A percentile compares a stretch with the other conserved stretches of the same genome.
phyloP scores from a whole-genome alignment of 441 rosid species.

The Metrosideros polymorpha region DNA sequence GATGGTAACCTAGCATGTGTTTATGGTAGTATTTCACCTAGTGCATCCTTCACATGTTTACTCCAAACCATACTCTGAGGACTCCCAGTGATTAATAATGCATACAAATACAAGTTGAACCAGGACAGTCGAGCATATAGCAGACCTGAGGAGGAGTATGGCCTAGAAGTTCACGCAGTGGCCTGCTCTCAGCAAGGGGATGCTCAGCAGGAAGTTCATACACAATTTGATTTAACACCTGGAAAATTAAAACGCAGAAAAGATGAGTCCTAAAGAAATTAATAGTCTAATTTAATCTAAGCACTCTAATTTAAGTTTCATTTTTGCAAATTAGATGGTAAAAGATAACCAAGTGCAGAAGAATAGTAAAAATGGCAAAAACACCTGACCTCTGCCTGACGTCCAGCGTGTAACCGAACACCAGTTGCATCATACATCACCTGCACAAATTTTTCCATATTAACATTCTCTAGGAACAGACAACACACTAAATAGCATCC shows the following conservation, averaged over 20 bases:
- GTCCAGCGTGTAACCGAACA: background rate
- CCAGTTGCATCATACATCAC: background rate
- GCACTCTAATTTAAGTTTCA: background rate
- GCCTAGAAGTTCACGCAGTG: constrained; percentile 65
- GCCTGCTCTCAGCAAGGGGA: constrained; percentile 65
- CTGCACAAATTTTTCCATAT: background rate
- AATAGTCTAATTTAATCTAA: background rate
- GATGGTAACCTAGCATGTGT: background rate
- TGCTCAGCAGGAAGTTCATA: constrained; percentile 70
- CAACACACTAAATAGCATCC: background rate
- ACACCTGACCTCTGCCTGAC: background rate
- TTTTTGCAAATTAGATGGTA: background rate
- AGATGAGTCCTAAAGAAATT: background rate
- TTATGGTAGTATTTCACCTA: background rate
- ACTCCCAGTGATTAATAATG: background rate
- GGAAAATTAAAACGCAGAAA: background rate
- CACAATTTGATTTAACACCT: constrained; percentile 71
- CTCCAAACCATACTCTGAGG: background rate
- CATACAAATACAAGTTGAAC: background rate
- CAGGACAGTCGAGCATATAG: background rate
- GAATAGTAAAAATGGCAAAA: background rate
- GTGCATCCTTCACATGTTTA: background rate
- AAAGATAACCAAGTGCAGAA: background rate
- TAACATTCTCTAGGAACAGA: background rate
- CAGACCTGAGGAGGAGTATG: constrained; percentile 77